Conservation (phyloP, 2,329 filamentous ascomycete species). For the Sclerotinia spermophila region DNA sequence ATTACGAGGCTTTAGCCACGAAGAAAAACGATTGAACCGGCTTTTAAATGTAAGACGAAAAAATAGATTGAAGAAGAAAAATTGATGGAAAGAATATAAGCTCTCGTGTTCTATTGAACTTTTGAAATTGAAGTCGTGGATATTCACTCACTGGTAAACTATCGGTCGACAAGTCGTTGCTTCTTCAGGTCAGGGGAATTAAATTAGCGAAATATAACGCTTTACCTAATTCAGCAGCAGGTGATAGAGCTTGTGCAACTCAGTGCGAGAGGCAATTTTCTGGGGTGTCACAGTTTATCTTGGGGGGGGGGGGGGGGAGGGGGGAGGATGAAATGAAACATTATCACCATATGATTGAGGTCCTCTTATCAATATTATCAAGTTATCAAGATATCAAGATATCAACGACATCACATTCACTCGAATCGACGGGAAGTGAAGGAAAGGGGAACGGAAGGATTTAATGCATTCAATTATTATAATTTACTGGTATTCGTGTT, state of each 20-base stretch:
- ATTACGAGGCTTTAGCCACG: slow-evolving; percentile 17
- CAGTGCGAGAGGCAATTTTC: slow-evolving; percentile 15
- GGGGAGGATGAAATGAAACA: too few species aligned
- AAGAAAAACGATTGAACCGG: not conserved
- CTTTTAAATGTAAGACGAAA: not conserved
- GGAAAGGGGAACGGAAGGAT: too few species aligned
- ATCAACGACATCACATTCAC: not conserved
- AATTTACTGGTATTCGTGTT: too few species aligned
- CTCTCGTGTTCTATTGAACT: slow-evolving; percentile 7
- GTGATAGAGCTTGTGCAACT: slow-evolving; percentile 8
- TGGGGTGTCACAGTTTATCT: not conserved
- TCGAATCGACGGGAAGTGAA: not conserved
- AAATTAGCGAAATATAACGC: slow-evolving; percentile 26
- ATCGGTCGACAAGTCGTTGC: slow-evolving; percentile 31
- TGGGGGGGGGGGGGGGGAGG: too few species aligned
- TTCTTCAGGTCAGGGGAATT: slow-evolving; percentile 31
- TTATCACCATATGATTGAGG: not conserved
- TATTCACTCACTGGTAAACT: slow-evolving; percentile 22
- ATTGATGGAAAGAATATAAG: slow-evolving; percentile 9
- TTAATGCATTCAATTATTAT: too few species aligned
- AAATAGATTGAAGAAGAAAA: not conserved
- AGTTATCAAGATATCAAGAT: too few species aligned
- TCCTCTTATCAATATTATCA: not conserved
- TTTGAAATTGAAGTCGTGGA: slow-evolving; percentile 20
- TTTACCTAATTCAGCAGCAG: slow-evolving; percentile 16